A percentile compares a stretch with the other conserved stretches of the same genome.
phyloP scores from a whole-genome alignment of 140 eudicot genomes.

The Artemisia princeps region DNA sequence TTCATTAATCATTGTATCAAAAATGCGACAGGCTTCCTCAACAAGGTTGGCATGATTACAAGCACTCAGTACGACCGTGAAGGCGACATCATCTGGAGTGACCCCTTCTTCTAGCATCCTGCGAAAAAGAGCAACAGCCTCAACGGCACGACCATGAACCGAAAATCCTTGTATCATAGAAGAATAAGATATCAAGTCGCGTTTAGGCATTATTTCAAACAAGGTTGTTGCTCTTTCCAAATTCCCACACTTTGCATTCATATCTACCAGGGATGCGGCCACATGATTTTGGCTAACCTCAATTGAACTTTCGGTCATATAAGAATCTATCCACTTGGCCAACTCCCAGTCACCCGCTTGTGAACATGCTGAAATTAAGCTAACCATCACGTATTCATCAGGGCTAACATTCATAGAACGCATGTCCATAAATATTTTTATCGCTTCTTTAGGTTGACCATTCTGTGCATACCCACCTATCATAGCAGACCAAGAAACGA shows the following conservation, averaged over 20 bases:
- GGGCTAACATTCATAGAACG: constrained; percentile 35
- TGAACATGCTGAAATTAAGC: constrained; percentile 80
- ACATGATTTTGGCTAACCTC: constrained; percentile 44
- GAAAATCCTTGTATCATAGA: constrained; percentile 78
- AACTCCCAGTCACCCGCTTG: constrained; percentile 60
- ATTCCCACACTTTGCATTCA: constrained; percentile 85
- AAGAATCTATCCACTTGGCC: constrained; percentile 63
- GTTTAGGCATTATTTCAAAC: constrained; percentile 47
- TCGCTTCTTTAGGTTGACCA: constrained; percentile 60
- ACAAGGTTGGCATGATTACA: constrained; percentile 61
- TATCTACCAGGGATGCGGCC: constrained; percentile 58
- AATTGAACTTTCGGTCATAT: constrained; percentile 26
- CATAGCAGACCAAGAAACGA: constrained; percentile 71
- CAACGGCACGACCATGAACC: constrained; percentile 50
- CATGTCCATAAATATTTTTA: constrained; percentile 44
- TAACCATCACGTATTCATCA: constrained; percentile 63
- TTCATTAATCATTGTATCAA: constrained; percentile 37
- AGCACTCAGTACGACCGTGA: constrained; percentile 56
- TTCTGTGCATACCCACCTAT: constrained; percentile 67
- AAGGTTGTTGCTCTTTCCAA: constrained; percentile 50
- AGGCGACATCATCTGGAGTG: constrained; percentile 61
- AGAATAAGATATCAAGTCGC: constrained; percentile 55
- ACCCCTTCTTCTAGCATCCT: constrained; percentile 63
- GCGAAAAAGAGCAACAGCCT: constrained; percentile 50
- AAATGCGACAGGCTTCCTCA: constrained; percentile 55